phyloP scores from a whole-genome alignment of 2,329 filamentous ascomycete species.

The Emergomyces pasteurianus region DNA sequence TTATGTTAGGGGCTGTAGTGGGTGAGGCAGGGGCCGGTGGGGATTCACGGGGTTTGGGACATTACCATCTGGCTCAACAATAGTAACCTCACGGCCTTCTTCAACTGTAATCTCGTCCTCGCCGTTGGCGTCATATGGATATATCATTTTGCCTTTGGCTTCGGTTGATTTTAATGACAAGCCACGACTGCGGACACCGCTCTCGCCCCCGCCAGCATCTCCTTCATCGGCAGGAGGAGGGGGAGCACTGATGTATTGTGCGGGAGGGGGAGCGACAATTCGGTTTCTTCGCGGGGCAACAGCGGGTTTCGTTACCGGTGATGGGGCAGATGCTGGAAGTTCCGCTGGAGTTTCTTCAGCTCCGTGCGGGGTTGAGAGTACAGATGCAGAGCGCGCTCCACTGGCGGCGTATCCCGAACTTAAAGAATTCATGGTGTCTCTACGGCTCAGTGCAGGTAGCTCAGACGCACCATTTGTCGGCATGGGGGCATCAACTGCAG shows the following conservation, averaged over 20 bases:
- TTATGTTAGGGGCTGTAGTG: not conserved
- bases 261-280: slow-evolving; percentile 76
- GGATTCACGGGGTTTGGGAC: slow-evolving; percentile 10
- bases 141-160: slow-evolving; percentile 77
- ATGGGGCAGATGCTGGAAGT: slow-evolving; percentile 26
- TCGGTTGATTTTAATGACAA: slow-evolving; percentile 29
- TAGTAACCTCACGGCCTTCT: slow-evolving; percentile 64
- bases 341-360: slow-evolving; percentile 40
- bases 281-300: slow-evolving; percentile 22
- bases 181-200: slow-evolving; percentile 15
- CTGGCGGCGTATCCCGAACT: slow-evolving; percentile 79
- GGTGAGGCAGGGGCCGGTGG: not conserved
- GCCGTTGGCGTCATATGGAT: slow-evolving; percentile 67
- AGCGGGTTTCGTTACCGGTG: slow-evolving; percentile 39
- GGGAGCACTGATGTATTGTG: slow-evolving; percentile 61
- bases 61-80: slow-evolving; percentile 78
- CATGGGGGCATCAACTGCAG: slow-evolving; percentile 16
- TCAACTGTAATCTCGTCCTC: slow-evolving; percentile 70
- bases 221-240: slow-evolving; percentile 34
- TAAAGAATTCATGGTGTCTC: slow-evolving; percentile 81
- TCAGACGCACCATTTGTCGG: slow-evolving; percentile 38
- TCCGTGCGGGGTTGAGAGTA: slow-evolving; percentile 36
- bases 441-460: slow-evolving; percentile 57
- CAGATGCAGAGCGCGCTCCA: slow-evolving; percentile 63
- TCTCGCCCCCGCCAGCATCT: slow-evolving; percentile 26